These are phyloP conservation scores for Fagopyrum homotropicum DNA, from an alignment of 148 eudicot species.

Conservation along the genomic window DNA sequence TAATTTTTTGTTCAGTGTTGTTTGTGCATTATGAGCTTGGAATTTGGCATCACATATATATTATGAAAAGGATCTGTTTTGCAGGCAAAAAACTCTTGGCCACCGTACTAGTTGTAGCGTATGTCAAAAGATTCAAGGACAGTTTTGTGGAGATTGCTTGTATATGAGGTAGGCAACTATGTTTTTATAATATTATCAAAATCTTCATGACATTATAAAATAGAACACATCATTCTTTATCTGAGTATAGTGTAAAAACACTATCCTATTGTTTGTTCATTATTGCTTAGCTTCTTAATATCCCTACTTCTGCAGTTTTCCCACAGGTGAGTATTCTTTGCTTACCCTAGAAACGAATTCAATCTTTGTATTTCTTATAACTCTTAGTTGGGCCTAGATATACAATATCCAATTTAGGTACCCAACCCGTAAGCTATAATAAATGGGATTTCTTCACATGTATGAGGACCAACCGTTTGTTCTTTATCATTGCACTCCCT, in stretches of 20 bases:
- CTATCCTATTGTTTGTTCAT: neutral
- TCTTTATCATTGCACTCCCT: neutral
- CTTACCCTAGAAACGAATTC: neutral
- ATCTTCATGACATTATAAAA: neutral
- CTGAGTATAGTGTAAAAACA: neutral
- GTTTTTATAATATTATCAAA: no score
- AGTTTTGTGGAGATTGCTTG: slow-evolving; percentile 80
- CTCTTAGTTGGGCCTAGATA: neutral
- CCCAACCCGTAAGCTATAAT: neutral
- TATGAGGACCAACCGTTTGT: neutral
- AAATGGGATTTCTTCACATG: neutral
- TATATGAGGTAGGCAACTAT: slow-evolving; percentile 42
- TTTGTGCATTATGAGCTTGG: neutral
- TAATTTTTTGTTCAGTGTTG: neutral
- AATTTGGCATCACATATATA: neutral
- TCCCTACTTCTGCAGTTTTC: neutral
- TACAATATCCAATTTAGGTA: neutral
- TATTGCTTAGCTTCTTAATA: slow-evolving; percentile 1
- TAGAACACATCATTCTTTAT: neutral
- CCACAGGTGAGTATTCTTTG: neutral
- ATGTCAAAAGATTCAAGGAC: slow-evolving; percentile 43
- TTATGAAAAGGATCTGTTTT: slow-evolving; percentile 5
- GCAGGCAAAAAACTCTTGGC: slow-evolving; percentile 67
- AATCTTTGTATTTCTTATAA: neutral
- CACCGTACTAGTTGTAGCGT: slow-evolving; percentile 51